phyloP scores from a whole-genome alignment of 306 rosid species.

The Comarum palustre region DNA sequence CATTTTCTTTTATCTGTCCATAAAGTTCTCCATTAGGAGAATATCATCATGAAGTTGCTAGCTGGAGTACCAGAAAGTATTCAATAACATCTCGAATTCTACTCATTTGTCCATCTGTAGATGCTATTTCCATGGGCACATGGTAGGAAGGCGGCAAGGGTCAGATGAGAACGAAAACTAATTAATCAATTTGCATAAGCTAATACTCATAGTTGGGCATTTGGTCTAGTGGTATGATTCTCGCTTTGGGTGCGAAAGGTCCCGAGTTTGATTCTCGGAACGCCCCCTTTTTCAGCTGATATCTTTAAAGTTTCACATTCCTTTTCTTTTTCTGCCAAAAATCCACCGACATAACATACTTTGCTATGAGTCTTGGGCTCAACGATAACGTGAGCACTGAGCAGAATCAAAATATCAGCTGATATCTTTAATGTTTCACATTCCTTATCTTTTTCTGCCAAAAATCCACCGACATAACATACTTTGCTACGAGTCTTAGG shows the following conservation, averaged over 20 bases:
- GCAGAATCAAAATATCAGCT: too few relatives aligned
- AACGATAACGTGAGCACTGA: neutral
- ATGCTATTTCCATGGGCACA: neutral
- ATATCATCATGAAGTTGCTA: conserved; percentile 17
- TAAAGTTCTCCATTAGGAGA: neutral
- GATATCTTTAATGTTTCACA: too few relatives aligned
- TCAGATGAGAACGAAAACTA: neutral
- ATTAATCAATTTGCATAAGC: neutral
- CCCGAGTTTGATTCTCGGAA: conserved; percentile 44
- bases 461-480: neutral
- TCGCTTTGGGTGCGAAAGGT: conserved; percentile 64
- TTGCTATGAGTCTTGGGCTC: neutral
- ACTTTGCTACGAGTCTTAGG: neutral
- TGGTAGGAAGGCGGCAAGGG: neutral
- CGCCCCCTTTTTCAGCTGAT: neutral
- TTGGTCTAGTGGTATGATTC: conserved; percentile 54
- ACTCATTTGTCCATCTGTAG: neutral
- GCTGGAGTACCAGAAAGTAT: neutral
- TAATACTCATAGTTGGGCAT: neutral
- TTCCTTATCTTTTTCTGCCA: neutral
- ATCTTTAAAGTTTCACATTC: too few relatives aligned
- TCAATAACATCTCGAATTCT: neutral
- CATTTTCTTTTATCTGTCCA: neutral
- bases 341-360: neutral
- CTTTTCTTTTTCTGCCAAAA: neutral